Base-by-base conservation (phyloP, 139 green algal genomes). In the Monoraphidium neglectum region DNA sequence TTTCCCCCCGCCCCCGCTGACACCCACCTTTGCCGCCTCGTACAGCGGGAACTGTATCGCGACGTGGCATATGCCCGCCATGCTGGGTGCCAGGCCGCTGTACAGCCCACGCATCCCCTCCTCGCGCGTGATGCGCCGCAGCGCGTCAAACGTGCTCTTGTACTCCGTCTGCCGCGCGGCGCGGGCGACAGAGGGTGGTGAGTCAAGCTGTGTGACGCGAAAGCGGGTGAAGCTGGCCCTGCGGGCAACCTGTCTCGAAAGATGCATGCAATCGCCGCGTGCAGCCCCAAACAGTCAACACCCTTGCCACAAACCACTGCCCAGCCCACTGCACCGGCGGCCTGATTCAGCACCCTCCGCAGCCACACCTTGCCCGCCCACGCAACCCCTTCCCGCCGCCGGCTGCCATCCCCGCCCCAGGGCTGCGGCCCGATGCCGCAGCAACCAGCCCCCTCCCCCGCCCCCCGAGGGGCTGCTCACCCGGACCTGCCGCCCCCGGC, bases 21-120 rank as follows among this genome's bases (percentile, higher is more conserved):
- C n/a, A 57, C 70, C 28, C n/a, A 85, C 57, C 84, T 99, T 99
- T 36, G 92, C 68, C 3, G 74, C 74, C 82, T 99, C 95, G 68
- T 98, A 99, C 81, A 99, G 77, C 2, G 95, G 96, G 74, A 99
- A 97, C 88, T 99, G 95, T 38, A 99, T 96, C 2, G 90, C 92
- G 26, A 99, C 96, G 69, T 99, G 95, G 51, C 87, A 82, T 18
- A 99, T 91, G 23, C 95, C 95, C 21, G 94, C 83, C 56, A 99
- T 81, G 5, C 93, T 95, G 10, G 95, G 96, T 0, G 88, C 87
- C 56, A 99, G 78, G 26, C 95, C 95, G 71, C 86, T 94, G 86
- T 99, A 99, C 63, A 99, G 82, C 10, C 94, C 94, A 23, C 63
- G 51, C 37, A 98, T 47, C 1, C 95, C 95, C 79, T 99, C 95